Evolutionary conservation across 768 basidiomycete species (phyloP), one percentile per base, ranked within the genome.

Genomic region (Podaxis sp.): DNA sequence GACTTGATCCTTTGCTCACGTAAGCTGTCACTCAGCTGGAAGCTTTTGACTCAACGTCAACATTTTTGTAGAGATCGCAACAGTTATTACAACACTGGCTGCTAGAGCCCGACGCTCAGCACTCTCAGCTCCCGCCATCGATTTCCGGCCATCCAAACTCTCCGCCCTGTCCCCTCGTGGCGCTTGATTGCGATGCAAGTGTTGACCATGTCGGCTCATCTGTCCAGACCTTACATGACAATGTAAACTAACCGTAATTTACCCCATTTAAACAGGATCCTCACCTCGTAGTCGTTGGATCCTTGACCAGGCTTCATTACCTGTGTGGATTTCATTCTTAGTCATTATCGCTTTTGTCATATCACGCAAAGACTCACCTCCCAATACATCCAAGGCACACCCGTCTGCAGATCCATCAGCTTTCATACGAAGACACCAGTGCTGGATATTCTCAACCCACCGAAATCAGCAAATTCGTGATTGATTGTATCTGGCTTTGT

Each of bases 401-500:
- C 70, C 49, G 49, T 50, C 49, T 50, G 12, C 8, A 24, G 29
- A 68, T 69, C 66, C 69, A 52, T 17, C 22, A 51, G 36, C 37
- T 46, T 6, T 46, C 33, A 33, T 7, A 22, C n/a, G 7, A 46
- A 8, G 43, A 4, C 5, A 17, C 19, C n/a, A 17, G 25, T 15
- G 15, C 15, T 12, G 25, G 19, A 24, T 61, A 25, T 11, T 43
- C 15, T 41, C 15, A 22, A 65, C 72, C 3, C 68, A 75, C 66
- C 55, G 76, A 75, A 3, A 74, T 77, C 19, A 78, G 70, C 55
- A 64, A 75, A 63, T 76, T 71, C 13, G 77, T 78, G 46, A 73
- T 76, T 2, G 71, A 72, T 27, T 78, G 76, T 43, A 75, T 79
- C 49, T 80, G 47, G 64, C 75, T 61, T 70, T 80, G 66, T 73